Conservation (phyloP, 345 rosid species). For the Noccaea bulbosa region DNA sequence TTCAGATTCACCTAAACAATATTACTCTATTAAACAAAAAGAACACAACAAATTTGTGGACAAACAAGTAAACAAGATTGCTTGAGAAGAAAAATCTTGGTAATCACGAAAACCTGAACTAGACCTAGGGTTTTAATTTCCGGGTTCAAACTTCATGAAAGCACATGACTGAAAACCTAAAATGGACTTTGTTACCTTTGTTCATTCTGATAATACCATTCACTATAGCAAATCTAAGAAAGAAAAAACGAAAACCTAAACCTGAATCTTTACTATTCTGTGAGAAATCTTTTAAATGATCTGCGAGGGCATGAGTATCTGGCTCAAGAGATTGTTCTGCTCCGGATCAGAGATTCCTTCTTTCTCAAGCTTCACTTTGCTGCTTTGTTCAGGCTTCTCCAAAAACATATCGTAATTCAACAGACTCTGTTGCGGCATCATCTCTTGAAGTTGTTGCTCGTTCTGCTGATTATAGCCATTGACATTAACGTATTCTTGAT, state of each 20-base stretch:
- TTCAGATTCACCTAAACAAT: background rate
- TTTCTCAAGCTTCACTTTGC: slow-evolving; percentile 27
- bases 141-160: too few species aligned
- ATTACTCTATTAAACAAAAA: background rate
- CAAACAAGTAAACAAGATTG: slow-evolving; percentile 3
- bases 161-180: too few species aligned
- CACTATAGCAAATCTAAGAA: background rate
- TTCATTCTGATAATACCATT: background rate
- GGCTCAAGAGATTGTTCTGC: slow-evolving; percentile 1
- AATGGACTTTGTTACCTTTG: background rate
- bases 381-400: slow-evolving; percentile 13
- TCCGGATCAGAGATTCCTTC: slow-evolving; percentile 9
- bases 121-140: too few species aligned
- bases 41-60: background rate
- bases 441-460: background rate
- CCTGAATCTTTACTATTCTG: background rate
- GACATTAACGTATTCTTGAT: background rate
- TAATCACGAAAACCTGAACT: too few species aligned
- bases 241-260: slow-evolving; percentile 2
- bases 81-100: background rate
- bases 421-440: slow-evolving; percentile 17
- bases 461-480: slow-evolving; percentile 23
- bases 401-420: slow-evolving; percentile 12
- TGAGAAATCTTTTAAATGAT: background rate
- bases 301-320: slow-evolving; percentile 7